These are phyloP conservation scores for Mycena haematopus DNA, from an alignment of 768 basidiomycete species.

Conservation along the genomic window DNA sequence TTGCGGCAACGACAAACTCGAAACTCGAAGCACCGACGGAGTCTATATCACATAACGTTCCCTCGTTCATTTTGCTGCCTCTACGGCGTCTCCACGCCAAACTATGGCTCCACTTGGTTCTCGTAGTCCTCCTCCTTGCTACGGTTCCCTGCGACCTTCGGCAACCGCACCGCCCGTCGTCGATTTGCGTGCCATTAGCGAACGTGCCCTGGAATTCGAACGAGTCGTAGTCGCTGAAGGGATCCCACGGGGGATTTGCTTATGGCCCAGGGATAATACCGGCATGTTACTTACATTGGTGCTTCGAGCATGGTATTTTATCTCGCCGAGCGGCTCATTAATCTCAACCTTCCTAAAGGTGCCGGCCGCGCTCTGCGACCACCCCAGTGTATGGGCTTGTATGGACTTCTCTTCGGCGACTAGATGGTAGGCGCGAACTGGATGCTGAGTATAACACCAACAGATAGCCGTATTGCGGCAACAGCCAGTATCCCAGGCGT, in stretches of 20 bases:
- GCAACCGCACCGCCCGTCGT: constrained; percentile 29
- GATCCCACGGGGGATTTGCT: neutral
- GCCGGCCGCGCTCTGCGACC: constrained; percentile 16
- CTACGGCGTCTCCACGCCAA: constrained; percentile 23
- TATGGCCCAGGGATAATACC: neutral
- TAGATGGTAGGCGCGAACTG: constrained; percentile 31
- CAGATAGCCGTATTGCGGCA: constrained; percentile 44
- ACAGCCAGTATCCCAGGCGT: constrained; percentile 47
- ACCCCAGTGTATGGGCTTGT: constrained; percentile 12
- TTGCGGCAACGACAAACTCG: constrained; percentile 62
- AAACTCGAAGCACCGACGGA: constrained; percentile 32
- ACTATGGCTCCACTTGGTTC: constrained; percentile 34
- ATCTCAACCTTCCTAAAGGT: constrained; percentile 33
- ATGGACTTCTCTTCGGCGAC: constrained; percentile 20
- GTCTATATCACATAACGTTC: constrained; percentile 36
- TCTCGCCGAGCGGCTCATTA: constrained; percentile 21
- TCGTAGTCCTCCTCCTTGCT: constrained; percentile 31
- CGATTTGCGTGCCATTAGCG: constrained; percentile 29
- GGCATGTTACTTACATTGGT: constrained; percentile 6
- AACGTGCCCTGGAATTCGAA: constrained; percentile 3
- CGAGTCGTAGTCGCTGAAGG: constrained; percentile 29
- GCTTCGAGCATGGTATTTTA: constrained; percentile 27
- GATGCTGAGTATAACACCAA: constrained; percentile 30
- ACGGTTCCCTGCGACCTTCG: constrained; percentile 27
- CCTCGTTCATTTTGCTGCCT: neutral